These are phyloP conservation scores for Fusarium napiforme DNA, from an alignment of 2,329 filamentous ascomycete species.

Conservation along the genomic window DNA sequence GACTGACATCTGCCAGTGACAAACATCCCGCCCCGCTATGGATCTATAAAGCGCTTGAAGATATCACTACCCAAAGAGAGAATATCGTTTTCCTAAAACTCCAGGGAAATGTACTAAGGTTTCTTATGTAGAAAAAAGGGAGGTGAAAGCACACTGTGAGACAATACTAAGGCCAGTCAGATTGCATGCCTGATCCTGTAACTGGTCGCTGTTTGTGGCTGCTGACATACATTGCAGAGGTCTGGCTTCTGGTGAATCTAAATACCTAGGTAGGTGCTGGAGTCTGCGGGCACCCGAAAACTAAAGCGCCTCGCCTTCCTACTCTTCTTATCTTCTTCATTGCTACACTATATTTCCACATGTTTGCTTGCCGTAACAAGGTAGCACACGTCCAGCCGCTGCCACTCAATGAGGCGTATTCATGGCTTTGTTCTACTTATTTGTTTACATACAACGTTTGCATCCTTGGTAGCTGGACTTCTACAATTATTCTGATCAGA, in stretches of 20 bases:
- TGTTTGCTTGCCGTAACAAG: not conserved
- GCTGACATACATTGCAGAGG: not conserved
- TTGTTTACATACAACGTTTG: not conserved
- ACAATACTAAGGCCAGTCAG: not conserved
- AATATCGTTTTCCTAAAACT: not conserved
- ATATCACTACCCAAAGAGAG: not conserved
- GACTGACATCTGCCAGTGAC: not conserved
- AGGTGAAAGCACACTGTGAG: not conserved
- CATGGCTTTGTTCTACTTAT: not conserved
- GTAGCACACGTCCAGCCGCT: not conserved
- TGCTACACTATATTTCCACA: not conserved
- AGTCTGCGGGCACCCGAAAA: slow-evolving; percentile 6
- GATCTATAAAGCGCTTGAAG: not conserved
- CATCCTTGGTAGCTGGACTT: not conserved
- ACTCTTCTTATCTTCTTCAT: not conserved
- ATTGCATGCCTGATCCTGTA: not conserved
- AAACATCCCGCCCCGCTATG: not conserved
- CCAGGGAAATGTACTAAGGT: not conserved
- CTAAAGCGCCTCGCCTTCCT: slow-evolving; percentile 8
- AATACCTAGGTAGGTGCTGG: not conserved
- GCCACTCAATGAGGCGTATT: not conserved
- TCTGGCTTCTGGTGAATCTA: not conserved
- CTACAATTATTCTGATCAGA: not conserved
- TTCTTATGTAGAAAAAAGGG: not conserved
- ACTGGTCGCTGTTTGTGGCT: not conserved